Evolutionary conservation across 768 basidiomycete species (phyloP).

Genomic region (Kwoniella bestiolae): DNA sequence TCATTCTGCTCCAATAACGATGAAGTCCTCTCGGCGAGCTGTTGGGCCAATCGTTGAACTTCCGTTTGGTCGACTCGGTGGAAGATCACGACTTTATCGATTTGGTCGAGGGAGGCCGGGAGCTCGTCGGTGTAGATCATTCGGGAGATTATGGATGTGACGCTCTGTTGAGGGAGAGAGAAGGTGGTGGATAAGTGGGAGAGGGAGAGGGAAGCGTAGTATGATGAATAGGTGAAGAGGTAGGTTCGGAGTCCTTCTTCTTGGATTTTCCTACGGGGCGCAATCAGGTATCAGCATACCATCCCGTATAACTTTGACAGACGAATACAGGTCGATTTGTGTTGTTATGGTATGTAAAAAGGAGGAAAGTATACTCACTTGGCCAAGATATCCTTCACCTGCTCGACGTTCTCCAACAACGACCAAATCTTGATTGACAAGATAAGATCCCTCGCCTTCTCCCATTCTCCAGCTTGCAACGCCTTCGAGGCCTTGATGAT

Average conservation of each 20-base stretch:
- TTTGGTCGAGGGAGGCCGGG: slow-evolving; percentile 84
- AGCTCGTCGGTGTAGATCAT: slow-evolving; percentile 99
- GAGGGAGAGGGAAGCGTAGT: slow-evolving; percentile 89
- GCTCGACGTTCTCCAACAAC: slow-evolving; percentile 83
- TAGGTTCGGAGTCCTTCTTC: slow-evolving; percentile 96
- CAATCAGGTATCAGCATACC: background rate
- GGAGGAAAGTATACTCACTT: slow-evolving; percentile 63
- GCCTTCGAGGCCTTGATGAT: slow-evolving; percentile 99
- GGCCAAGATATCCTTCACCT: slow-evolving; percentile 92
- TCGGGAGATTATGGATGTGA: slow-evolving; percentile 90
- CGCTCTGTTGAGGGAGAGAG: slow-evolving; percentile 74
- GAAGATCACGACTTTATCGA: slow-evolving; percentile 86
- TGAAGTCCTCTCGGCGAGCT: slow-evolving; percentile 83
- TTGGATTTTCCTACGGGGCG: slow-evolving; percentile 80
- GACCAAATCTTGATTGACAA: slow-evolving; percentile 98
- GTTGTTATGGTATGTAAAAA: background rate
- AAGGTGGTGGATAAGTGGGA: slow-evolving; percentile 85
- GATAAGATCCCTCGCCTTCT: slow-evolving; percentile 88
- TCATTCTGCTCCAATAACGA: slow-evolving; percentile 90
- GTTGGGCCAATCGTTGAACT: slow-evolving; percentile 84
- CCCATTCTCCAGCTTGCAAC: slow-evolving; percentile 95
- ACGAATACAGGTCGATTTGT: background rate
- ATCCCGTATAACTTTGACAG: background rate
- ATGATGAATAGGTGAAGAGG: slow-evolving; percentile 94
- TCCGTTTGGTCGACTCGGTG: slow-evolving; percentile 87